Base-by-base conservation (phyloP, 73 alveolate genomes). In the Tetrahymena malaccensis region DNA sequence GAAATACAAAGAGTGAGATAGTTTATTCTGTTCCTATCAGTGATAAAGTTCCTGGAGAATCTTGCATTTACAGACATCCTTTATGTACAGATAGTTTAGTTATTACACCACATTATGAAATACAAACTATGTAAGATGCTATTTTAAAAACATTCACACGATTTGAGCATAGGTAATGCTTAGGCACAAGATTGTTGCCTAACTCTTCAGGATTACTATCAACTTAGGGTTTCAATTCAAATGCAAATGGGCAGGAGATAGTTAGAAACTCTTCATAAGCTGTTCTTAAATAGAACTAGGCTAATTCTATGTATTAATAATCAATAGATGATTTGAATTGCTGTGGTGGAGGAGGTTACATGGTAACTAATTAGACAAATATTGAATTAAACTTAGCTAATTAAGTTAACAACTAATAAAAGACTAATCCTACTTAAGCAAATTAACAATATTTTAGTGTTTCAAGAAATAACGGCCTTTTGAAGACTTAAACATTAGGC, bases 41-140 rank as follows among this genome's bases (percentile, higher is more conserved):
- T 58, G 98, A 97, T 43, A 95, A 97, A 96, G 96, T 95, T 83
- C 96, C 84, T 35, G 99, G 99, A 35, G 98, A 97, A 94, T 96
- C 98, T 34, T 97, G 96, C 85, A 96, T 94, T 85, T 95, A 96
- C 94, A 93, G 99, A 34, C 96, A 97, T 93, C 99, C 98, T 10
- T 94, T 94, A 37, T 94, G 95, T 94, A 97, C 95, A 43, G 96
- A 97, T 70, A 27, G 40, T 70, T 70, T 70, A 70, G 37, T 70
- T 5, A 70, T 70, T 27, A 70, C 89, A 19, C 89, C 89, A 27
- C 89, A 70, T n/a, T 70, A 27, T 70, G 89, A 70, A 70, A 70
- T 70, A 70, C 25, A 70, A 70, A 70, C 89, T 70, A 25, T 70
- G 89, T 17, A 70, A 70, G 89, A 70, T 70, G 89, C 89, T 27